Conservation (phyloP, 805 yeast species). For the Metschnikowia hibisci region DNA sequence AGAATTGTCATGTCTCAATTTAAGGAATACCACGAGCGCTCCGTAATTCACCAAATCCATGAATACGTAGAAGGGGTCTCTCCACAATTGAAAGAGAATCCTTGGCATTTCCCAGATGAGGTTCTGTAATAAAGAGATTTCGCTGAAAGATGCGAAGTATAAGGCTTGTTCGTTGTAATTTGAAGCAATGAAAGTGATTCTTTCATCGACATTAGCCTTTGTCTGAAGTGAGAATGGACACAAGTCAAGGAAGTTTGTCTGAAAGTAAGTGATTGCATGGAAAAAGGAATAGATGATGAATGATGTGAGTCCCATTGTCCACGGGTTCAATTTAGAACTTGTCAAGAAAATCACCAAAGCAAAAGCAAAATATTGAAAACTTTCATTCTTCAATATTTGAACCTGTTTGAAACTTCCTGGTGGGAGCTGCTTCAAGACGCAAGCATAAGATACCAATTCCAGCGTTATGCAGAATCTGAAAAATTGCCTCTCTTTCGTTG, state of each 20-base stretch:
- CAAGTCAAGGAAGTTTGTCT: slow-evolving; percentile 28
- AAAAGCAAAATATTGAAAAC: slow-evolving; percentile 35
- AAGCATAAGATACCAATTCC: slow-evolving; percentile 55
- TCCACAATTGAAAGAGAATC: slow-evolving; percentile 21
- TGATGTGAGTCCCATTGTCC: slow-evolving; percentile 39
- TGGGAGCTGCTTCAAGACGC: slow-evolving; percentile 57
- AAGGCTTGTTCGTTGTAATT: slow-evolving; percentile 35
- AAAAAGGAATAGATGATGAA: slow-evolving; percentile 35
- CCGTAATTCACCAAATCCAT: slow-evolving; percentile 31
- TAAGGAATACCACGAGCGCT: slow-evolving; percentile 29
- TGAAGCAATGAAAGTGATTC: slow-evolving; percentile 29
- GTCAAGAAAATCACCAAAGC: slow-evolving; percentile 29
- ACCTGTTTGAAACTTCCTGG: slow-evolving; percentile 5
- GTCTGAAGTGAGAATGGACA: slow-evolving; percentile 31
- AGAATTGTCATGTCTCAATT: slow-evolving; percentile 33
- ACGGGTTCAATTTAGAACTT: slow-evolving; percentile 28
- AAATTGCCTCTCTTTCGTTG: slow-evolving; percentile 23
- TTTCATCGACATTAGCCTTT: slow-evolving; percentile 27
- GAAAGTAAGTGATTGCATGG: slow-evolving; percentile 38
- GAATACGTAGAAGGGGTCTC: slow-evolving; percentile 24
- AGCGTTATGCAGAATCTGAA: slow-evolving; percentile 42
- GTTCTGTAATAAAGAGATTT: slow-evolving; percentile 26
- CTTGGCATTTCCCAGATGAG: slow-evolving; percentile 26
- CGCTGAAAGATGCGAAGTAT: slow-evolving; percentile 36
- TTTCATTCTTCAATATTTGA: slow-evolving; percentile 36